Evolutionary conservation across 495 filamentous ascomycete genomes (phyloP), one percentile per base, ranked within the genome.

Genomic region (Penicillium coffeae): DNA sequence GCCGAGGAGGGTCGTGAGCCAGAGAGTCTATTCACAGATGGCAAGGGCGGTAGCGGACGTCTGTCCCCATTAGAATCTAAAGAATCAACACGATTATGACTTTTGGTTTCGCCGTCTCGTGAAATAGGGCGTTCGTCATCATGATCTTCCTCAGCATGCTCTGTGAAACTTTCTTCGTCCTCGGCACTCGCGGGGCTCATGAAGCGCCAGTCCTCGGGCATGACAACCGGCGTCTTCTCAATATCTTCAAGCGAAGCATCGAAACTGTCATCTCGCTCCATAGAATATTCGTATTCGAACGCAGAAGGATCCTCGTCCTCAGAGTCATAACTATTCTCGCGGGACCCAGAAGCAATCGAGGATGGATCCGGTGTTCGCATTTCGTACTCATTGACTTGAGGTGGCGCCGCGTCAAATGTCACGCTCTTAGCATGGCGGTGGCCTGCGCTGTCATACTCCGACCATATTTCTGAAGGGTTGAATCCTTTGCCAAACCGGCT

Each of bases 341-440:
- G 84, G 5, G 91, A 96, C 42, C 83, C 89, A 12, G 88, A 91
- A 13, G 87, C 88, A 39, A 92, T 72, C 1, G 87, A 97, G 4
- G 94, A 96, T 13, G 89, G 80, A 64, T 95, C 93, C 1, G 93
- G 93, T 2, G 93, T 98, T 27, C 88, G 85, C 88, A 96, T 91
- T 69, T 96, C 93, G 60, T 97, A 98, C 63, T 97, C 90, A 58
- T 96, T 95, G 44, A 97, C 75, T 63, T 93, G 87, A 21, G 93
- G 94, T 18, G 93, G 92, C 0, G 89, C 93, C 21, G 83, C 85
- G 73, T 96, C 91, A 59, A 96, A 98, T 1, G 89, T 97, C 21
- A 98, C 93, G 55, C 90, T 95, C 69, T 98, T 98, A 0, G 88
- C 83, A 69, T 95, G 87, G 30, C 90, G 84, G 61, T 86, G 84